Evolutionary conservation across 2,329 filamentous ascomycete genomes (phyloP), one percentile per base, ranked within the genome.

Genomic region (Phaeosphaeria sp.): DNA sequence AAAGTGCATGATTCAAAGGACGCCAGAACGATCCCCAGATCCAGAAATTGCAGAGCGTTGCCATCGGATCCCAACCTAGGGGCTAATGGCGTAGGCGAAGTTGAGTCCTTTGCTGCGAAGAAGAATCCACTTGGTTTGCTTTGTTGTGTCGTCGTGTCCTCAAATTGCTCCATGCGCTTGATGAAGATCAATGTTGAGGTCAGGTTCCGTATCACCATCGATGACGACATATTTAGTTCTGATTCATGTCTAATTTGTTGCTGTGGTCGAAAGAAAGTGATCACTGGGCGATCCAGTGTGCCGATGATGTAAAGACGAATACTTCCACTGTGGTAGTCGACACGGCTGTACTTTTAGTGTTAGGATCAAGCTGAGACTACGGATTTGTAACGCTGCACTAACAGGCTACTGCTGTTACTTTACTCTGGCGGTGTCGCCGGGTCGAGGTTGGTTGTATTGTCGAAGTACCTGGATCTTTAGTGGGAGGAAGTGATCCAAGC

Each of bases 141-240:
- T 60, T 76, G 70, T 42, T 69, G 64, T 17, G 82, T 75, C 61
- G 84, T 80, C 52, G 78, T 82, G 47, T 80, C 83, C 65, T 88
- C 85, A 74, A 93, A 93, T 65, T 89, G 89, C 80, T 96, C 91
- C 57, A 94, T 82, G 58, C 83, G 77, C 75, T 88, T 89, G 67
- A 97, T 84, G 65, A 89, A 86, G 54, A 97, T 81, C n/a, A 87
- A 83, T 49, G 86, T 88, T 56, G 86, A 82, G 45, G 91, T 94
- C 64, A 96, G 81, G 77, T 97, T 97, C 69, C 93, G 92, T 69
- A 97, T 86, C 4, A 86, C 91, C 65, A 97, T 36, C 15, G 30
- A 36, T 36, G 11, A 36, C 15, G 30, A 36, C 30, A 36, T 36
- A 13, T 36, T 36, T 7, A 3, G 11, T 3, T 11, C 30, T 36